Evolutionary conservation across 2,329 filamentous ascomycete species (phyloP), one percentile per base, ranked within the genome.

Genomic region (Drechslerella dactyloides): DNA sequence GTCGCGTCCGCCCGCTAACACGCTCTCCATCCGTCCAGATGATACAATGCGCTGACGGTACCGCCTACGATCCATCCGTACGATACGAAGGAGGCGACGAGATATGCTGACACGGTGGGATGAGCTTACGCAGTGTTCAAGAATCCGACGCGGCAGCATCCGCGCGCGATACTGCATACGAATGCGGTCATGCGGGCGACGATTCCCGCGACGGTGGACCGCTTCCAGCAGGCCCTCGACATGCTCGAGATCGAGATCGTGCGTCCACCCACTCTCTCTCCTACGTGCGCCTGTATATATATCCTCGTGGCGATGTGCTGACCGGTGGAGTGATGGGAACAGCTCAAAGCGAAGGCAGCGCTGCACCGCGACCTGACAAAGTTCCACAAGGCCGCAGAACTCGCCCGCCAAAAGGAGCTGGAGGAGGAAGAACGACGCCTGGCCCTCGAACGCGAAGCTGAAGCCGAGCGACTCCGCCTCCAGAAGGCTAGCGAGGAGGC

Each of bases 221-320:
- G 76, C 10, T 77, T 76, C 35, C 76, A 77, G 23, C 74, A 74
- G 33, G 75, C 74, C 5, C 65, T 77, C 2, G 76, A 77, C 42
- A 61, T 75, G 27, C 70, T 77, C 8, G 76, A 77, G 58, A 74
- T 75, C 59, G 76, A 77, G 37, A 76, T 77, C 42, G 73, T 77
- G 57, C 40, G 42, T 17, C 21, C 23, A 15, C 17, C n/a, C 40
- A 40, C 8, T 11, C 1, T 8, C 2, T 23, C n/a, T 17, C 21
- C 8, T 27, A 7, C 19, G 1, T 57, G 33, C 23, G 6, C 15
- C 11, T 8, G 51, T 7, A 23, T n/a, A 27, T n/a, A n/a, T n/a
- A n/a, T n/a, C n/a, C n/a, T n/a, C 10, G 51, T n/a, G 35, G 6
- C 11, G n/a, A 51, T 17, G 5, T 19, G 40, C 23, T 44, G 4